phyloP scores from a whole-genome alignment of 2,329 filamentous ascomycete genomes.

The Ilyonectria destructans region DNA sequence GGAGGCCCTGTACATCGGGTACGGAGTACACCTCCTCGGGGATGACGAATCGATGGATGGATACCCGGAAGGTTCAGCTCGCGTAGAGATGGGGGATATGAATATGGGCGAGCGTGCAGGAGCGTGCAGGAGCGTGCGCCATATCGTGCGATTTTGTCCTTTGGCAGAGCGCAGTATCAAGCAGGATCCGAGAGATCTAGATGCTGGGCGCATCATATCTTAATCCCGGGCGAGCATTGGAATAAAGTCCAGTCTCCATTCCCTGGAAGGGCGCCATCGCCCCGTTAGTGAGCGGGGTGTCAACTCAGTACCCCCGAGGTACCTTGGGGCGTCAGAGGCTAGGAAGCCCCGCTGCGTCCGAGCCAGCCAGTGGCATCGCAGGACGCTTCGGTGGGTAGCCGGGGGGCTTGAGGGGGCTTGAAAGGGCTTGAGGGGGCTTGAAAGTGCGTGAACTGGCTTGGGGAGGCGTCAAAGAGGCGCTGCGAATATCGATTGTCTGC shows the following conservation, averaged over 20 bases:
- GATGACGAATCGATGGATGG: neutral
- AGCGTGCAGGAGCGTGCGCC: no score
- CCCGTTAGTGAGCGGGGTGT: conserved; percentile 1
- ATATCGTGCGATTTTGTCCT: neutral
- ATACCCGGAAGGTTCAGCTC: neutral
- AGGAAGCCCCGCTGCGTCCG: neutral
- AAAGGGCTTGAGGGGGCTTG: neutral
- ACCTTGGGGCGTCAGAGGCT: neutral
- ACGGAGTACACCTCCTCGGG: neutral
- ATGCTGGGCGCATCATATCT: neutral
- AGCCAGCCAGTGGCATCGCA: neutral
- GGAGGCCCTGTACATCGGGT: no score
- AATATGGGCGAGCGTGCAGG: no score
- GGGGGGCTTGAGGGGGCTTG: neutral
- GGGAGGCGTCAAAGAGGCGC: neutral
- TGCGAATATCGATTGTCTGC: neutral
- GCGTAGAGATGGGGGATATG: neutral
- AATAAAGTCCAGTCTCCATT: neutral
- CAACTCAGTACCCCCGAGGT: neutral
- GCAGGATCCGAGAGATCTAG: neutral
- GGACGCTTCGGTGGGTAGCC: neutral
- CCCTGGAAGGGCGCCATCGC: neutral
- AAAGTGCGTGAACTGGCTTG: conserved; percentile 1
- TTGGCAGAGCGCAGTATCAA: neutral
- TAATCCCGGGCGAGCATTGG: neutral